A percentile compares a stretch with the other conserved stretches of the same genome.
These are phyloP conservation scores for Backusella sp. DNA, from an alignment of 192 early-diverging fungal species.

Conservation along the genomic window DNA sequence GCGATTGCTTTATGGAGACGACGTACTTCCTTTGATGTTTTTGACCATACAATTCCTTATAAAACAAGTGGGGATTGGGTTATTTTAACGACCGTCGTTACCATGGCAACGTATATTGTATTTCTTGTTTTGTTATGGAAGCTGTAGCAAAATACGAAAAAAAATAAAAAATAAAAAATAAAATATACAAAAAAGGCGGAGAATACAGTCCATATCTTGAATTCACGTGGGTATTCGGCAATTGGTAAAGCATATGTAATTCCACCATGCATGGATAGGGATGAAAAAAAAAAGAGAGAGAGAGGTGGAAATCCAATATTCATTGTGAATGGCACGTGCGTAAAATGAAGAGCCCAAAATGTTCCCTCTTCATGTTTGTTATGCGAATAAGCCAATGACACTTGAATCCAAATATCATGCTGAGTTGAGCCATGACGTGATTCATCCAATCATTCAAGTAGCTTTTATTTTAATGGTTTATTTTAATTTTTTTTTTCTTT, in stretches of 20 bases:
- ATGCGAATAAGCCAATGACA: neutral
- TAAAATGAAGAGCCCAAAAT: neutral
- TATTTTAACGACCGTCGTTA: constrained; percentile 43
- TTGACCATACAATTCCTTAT: constrained; percentile 52
- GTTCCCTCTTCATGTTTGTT: neutral
- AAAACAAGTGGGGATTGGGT: constrained; percentile 56
- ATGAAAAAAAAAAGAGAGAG: too few species aligned
- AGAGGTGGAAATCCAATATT: neutral
- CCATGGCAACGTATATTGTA: constrained; percentile 42
- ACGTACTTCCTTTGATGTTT: constrained; percentile 49
- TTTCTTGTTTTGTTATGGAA: constrained; percentile 41
- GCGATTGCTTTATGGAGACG: constrained; percentile 46
- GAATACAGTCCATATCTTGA: neutral
- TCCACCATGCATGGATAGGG: too few species aligned
- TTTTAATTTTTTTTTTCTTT: neutral
- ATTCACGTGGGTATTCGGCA: neutral
- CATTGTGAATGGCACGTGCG: constrained; percentile 1
- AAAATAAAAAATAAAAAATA: neutral
- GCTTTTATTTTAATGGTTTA: neutral
- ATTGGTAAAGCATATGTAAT: too few species aligned
- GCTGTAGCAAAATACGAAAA: neutral
- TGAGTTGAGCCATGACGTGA: constrained; percentile 4
- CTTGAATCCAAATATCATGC: neutral
- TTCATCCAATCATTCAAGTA: neutral
- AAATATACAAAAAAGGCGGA: neutral